Evolutionary conservation across 305 asterid genomes (phyloP), one percentile per base, ranked within the genome.

Genomic region (Solanum chacoense): DNA sequence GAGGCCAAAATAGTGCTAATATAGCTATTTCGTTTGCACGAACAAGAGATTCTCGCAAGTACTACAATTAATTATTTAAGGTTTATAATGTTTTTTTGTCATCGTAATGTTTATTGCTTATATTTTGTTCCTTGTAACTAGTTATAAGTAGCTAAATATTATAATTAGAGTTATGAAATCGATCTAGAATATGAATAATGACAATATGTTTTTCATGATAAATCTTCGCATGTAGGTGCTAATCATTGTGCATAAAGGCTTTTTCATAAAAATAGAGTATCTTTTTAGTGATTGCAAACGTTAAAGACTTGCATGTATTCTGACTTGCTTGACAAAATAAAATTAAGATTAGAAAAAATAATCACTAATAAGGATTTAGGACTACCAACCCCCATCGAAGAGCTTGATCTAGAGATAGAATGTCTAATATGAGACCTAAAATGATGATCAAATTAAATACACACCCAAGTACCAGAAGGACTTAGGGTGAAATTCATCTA

Each of bases 391-490:
- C 67, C 24, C 11, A 18, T 18, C 5, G 11, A 55, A 55, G 10
- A 55, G 11, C 1, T 20, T 55, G 2, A 40, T 12, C 20, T 59
- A 59, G 69, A 59, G 24, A 59, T 59, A 59, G 2, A 2, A 59
- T 7, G 2, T 0, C 5, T 59, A 22, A 20, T 0, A 0, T 59
- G 2, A 59, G 69, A 59, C 5, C 2, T 8, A 20, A 0, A 1
- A 8, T 59, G 24, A 55, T 55, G 11, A 7, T 59, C 69, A 59
- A 18, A 59, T 20, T 59, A 50, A 3, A 20, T 20, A 20, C 11
- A 20, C 69, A 59, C 5, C 11, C 24, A 7, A 59, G 26, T 20
- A 5, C 11, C 26, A 20, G 5, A 59, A 55, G 67, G 67, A 20
- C 24, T 50, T 59, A 20, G 26, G 69, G 24, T 59, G 69, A 59